Percentiles rank a stretch among this genome's conserved stretches.
Evolutionary conservation across 257 asterid genomes (phyloP).

Genomic region (Forsythia viridissima): DNA sequence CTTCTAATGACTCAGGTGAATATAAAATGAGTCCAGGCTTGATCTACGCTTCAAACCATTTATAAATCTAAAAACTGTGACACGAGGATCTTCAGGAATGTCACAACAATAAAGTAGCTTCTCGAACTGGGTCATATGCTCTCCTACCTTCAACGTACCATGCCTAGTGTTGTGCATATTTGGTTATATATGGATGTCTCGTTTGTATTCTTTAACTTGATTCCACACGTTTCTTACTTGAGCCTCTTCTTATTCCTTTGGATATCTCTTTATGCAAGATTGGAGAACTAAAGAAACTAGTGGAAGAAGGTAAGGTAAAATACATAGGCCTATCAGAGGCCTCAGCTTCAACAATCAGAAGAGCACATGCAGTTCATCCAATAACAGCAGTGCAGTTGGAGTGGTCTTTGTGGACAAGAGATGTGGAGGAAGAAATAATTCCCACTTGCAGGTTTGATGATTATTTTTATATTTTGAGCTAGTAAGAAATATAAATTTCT

Average conservation of each 20-base stretch:
- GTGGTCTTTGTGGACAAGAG: constrained; percentile 51
- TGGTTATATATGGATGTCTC: background rate
- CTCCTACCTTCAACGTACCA: background rate
- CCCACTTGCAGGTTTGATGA: constrained; percentile 40
- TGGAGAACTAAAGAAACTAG: constrained; percentile 23
- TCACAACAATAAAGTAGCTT: background rate
- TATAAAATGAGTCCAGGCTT: background rate
- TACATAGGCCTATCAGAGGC: constrained; percentile 23
- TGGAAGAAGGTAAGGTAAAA: constrained; percentile 21
- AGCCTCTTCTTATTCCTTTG: background rate
- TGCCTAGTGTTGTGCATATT: background rate
- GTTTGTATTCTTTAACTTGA: background rate
- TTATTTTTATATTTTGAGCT: background rate
- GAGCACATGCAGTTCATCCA: constrained; percentile 21
- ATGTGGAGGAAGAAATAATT: constrained; percentile 21
- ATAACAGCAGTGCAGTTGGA: constrained; percentile 20
- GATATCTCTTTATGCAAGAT: constrained; percentile 2
- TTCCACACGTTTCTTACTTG: background rate
- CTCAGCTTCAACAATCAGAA: constrained; percentile 19
- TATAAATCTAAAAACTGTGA: background rate
- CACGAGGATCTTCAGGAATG: background rate
- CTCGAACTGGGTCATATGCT: too few species aligned
- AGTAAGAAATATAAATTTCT: background rate
- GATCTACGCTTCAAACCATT: background rate
- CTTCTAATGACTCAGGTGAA: background rate